phyloP scores from a whole-genome alignment of 2,329 filamentous ascomycete genomes.

The Hymenoscyphus infarciens region DNA sequence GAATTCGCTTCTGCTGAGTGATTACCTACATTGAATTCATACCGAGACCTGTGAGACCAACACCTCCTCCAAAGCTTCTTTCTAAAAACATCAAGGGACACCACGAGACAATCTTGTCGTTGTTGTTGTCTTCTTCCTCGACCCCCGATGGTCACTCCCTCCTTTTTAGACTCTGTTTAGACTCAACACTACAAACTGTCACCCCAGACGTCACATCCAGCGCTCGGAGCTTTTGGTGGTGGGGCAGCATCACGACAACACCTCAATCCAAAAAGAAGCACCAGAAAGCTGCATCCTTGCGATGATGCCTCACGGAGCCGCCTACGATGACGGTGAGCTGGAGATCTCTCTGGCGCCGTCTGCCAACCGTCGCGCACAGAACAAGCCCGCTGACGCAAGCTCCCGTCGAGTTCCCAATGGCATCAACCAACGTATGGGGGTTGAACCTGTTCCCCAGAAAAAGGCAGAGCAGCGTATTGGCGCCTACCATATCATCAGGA shows the following conservation, averaged over 20 bases:
- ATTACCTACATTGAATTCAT: neutral
- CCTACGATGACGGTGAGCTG: slow-evolving; percentile 77
- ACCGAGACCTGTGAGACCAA: neutral
- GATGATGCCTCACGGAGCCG: slow-evolving; percentile 35
- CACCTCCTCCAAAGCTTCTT: neutral
- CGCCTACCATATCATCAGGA: slow-evolving; percentile 86
- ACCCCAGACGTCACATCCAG: neutral
- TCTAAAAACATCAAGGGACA: neutral
- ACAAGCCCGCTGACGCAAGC: slow-evolving; percentile 35
- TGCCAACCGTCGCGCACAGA: slow-evolving; percentile 52
- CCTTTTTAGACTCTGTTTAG: neutral
- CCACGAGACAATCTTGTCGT: neutral
- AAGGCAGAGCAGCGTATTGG: slow-evolving; percentile 81
- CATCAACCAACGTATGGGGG: slow-evolving; percentile 19
- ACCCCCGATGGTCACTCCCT: neutral
- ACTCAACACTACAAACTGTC: neutral
- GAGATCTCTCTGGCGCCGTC: slow-evolving; percentile 70
- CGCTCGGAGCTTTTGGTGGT: slow-evolving; percentile 15
- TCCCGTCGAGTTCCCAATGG: slow-evolving; percentile 28
- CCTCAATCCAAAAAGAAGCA: slow-evolving; percentile 19
- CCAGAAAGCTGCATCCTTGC: slow-evolving; percentile 5
- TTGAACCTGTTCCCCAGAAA: slow-evolving; percentile 33
- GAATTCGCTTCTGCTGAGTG: slow-evolving; percentile 4
- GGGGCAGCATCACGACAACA: slow-evolving; percentile 19
- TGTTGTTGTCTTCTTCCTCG: neutral